phyloP scores from a whole-genome alignment of 257 asterid genomes.

The Solanum sitiens region DNA sequence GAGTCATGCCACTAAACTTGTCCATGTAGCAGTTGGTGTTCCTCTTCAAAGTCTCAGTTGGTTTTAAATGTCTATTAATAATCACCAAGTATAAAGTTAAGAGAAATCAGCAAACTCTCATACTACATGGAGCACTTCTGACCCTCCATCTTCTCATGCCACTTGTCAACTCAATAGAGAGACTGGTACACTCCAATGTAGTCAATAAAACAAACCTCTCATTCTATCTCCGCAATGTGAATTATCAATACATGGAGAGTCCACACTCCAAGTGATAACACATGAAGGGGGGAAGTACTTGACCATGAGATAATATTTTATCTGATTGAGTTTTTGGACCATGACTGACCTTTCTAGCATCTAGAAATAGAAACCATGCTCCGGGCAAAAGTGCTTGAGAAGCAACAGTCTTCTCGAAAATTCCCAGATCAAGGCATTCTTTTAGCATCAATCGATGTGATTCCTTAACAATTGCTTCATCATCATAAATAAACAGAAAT shows the following conservation, averaged over 20 bases:
- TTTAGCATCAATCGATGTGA: neutral
- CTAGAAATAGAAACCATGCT: neutral
- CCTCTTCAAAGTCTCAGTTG: neutral
- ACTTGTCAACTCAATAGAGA: neutral
- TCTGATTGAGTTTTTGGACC: neutral
- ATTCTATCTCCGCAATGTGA: neutral
- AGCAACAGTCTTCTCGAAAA: neutral
- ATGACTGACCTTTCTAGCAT: neutral
- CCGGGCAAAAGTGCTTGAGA: neutral
- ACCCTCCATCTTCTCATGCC: neutral
- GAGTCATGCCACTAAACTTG: neutral
- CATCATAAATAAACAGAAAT: neutral
- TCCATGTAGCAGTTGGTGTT: neutral
- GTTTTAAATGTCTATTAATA: neutral
- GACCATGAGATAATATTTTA: neutral
- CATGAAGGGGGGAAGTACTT: neutral
- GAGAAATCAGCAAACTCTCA: neutral
- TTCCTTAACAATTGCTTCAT: neutral
- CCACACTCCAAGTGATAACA: neutral
- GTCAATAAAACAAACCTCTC: neutral
- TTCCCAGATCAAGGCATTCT: neutral
- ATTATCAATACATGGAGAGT: neutral
- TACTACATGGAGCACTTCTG: neutral
- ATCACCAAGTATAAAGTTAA: neutral
- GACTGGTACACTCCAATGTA: neutral